Conservation (phyloP, 2,329 filamentous ascomycete species). For the Fusarium xylarioides region DNA sequence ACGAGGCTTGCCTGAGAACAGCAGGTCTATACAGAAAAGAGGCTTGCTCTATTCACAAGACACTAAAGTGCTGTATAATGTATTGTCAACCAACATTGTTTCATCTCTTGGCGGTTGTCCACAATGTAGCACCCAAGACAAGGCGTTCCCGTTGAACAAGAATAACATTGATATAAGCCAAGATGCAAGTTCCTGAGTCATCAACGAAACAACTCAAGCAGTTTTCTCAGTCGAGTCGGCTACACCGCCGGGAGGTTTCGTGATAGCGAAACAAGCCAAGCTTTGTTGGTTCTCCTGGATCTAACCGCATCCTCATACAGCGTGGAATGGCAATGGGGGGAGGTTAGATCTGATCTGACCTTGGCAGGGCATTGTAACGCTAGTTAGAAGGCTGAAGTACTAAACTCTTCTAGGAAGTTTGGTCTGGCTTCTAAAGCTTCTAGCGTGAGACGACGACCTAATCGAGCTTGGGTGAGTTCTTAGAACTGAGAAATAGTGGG, state of each 20-base stretch:
- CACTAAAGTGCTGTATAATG: neutral
- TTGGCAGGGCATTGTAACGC: neutral
- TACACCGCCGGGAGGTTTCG: neutral
- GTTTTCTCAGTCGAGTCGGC: conserved; percentile 3
- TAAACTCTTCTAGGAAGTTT: conserved; percentile 26
- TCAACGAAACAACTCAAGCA: neutral
- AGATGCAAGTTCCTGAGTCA: neutral
- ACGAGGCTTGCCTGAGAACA: neutral
- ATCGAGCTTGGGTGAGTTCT: conserved; percentile 9
- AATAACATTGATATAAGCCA: conserved; percentile 8
- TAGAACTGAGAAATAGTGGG: conserved; percentile 18
- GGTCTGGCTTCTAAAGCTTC: conserved; percentile 30
- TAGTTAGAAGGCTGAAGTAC: neutral
- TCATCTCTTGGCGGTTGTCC: neutral
- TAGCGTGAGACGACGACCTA: conserved; percentile 33
- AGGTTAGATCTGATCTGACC: conserved; percentile 3
- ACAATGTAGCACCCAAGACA: neutral
- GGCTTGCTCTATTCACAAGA: neutral
- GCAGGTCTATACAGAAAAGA: neutral
- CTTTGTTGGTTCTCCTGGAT: neutral
- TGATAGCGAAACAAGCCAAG: neutral
- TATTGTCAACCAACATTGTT: neutral
- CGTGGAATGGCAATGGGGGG: neutral
- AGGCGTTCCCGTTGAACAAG: neutral
- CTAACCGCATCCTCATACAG: neutral